Percentiles rank a stretch among this genome's conserved stretches.
phyloP scores from a whole-genome alignment of 2,329 filamentous ascomycete genomes.

The Aspergillus ochraceus region DNA sequence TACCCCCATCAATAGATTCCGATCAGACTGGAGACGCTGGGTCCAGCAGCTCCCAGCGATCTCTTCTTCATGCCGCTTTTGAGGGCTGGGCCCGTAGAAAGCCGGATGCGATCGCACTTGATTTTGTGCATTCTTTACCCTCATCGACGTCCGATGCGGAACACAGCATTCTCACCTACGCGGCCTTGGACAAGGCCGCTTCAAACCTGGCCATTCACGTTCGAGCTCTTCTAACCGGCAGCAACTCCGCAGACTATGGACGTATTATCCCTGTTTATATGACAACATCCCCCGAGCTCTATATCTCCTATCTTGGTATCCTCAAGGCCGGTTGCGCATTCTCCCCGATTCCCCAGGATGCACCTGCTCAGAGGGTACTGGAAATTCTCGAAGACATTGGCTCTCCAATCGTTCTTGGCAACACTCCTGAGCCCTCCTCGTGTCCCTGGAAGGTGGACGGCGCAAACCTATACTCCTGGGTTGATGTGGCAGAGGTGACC shows the following conservation, averaged over 20 bases:
- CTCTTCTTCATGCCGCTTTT: conserved; percentile 27
- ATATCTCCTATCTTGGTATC: conserved; percentile 37
- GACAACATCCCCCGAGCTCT: conserved; percentile 38
- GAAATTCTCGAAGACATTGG: conserved; percentile 31
- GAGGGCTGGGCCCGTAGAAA: conserved; percentile 25
- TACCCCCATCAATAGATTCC: conserved; percentile 17
- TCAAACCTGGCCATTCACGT: conserved; percentile 22
- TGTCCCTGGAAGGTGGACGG: conserved; percentile 8
- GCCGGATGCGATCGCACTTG: conserved; percentile 25
- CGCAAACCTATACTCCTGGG: conserved; percentile 14
- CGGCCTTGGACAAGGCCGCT: conserved; percentile 23
- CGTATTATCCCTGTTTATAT: conserved; percentile 30
- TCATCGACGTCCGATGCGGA: conserved; percentile 15
- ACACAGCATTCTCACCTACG: conserved; percentile 28
- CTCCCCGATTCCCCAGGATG: conserved; percentile 40
- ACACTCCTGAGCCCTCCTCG: conserved; percentile 13
- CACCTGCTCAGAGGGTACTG: conserved; percentile 26
- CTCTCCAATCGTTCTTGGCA: conserved; percentile 25
- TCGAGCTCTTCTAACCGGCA: conserved; percentile 10
- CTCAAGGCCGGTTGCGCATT: conserved; percentile 40
- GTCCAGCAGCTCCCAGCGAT: conserved; percentile 2
- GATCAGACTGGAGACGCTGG: conserved; percentile 7
- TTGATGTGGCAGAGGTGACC: conserved; percentile 23
- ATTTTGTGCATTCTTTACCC: conserved; percentile 28
- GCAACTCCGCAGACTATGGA: conserved; percentile 2